phyloP scores from a whole-genome alignment of 78 protist genomes.

The Protostelium mycophagum region DNA sequence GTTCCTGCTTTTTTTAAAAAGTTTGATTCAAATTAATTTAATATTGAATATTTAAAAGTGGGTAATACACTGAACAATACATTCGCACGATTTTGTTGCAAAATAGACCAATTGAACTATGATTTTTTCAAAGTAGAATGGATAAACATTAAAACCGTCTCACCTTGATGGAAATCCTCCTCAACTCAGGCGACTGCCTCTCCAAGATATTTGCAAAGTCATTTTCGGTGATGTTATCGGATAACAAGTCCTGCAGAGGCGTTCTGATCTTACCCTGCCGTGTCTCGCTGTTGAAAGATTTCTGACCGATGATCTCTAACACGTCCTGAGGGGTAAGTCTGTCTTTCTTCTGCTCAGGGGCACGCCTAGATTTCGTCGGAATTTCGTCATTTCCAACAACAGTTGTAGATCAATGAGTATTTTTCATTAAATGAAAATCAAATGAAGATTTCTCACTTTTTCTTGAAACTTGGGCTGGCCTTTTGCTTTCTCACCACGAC shows the following conservation, averaged over 20 bases:
- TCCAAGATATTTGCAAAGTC: neutral
- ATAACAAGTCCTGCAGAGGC: neutral
- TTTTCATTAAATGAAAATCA: too few species aligned
- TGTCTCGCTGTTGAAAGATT: neutral
- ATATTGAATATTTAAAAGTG: neutral
- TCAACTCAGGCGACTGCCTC: neutral
- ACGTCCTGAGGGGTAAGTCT: neutral
- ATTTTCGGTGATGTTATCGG: neutral
- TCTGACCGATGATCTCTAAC: neutral
- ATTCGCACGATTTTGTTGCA: too few species aligned
- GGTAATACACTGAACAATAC: too few species aligned
- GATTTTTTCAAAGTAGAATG: too few species aligned
- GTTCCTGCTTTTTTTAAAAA: too few species aligned
- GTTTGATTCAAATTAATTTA: too few species aligned
- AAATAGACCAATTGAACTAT: too few species aligned
- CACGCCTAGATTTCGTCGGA: neutral
- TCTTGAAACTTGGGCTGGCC: neutral
- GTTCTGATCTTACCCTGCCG: neutral
- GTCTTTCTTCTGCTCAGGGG: neutral
- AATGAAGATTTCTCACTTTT: neutral
- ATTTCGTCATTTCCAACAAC: neutral
- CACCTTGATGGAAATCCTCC: neutral
- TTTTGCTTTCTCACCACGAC: neutral
- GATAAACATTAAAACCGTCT: too few species aligned
- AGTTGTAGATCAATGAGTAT: too few species aligned